Conservation (phyloP, 352 stramenopile species). For the Saprolegnia diclina region DNA sequence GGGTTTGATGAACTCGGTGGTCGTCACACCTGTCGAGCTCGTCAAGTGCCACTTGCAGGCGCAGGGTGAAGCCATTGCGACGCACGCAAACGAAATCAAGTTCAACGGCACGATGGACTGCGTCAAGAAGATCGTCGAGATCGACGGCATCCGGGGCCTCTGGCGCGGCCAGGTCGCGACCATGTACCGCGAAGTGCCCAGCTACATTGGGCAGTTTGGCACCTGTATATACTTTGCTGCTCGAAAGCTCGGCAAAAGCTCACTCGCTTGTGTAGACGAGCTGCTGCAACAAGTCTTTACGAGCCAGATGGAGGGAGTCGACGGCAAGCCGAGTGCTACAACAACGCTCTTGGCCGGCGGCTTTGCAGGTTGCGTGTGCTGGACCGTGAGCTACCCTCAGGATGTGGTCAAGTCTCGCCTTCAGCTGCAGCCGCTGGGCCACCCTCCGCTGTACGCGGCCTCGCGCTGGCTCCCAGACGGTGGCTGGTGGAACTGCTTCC, state of each 20-base stretch:
- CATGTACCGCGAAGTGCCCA: constrained; percentile 21
- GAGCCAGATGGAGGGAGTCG: not conserved
- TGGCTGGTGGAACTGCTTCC: not conserved
- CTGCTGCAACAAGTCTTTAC: constrained; percentile 16
- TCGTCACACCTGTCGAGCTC: constrained; percentile 19
- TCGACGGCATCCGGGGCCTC: constrained; percentile 14
- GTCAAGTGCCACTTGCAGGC: constrained; percentile 25
- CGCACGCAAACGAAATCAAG: constrained; percentile 11
- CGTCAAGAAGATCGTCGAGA: constrained; percentile 21
- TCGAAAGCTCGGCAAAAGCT: not conserved
- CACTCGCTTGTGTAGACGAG: not conserved
- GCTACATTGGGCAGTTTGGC: constrained; percentile 23
- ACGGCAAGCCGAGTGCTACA: not conserved
- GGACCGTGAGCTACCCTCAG: constrained; percentile 23
- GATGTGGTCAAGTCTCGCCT: constrained; percentile 22
- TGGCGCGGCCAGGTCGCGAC: constrained; percentile 19
- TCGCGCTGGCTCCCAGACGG: constrained; percentile 7
- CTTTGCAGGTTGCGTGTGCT: constrained; percentile 23
- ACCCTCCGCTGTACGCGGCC: not conserved
- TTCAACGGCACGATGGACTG: constrained; percentile 22
- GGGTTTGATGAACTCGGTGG: constrained; percentile 18
- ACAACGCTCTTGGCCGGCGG: constrained; percentile 21
- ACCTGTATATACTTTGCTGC: constrained; percentile 3
- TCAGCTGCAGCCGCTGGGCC: constrained; percentile 20
- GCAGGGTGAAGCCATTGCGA: constrained; percentile 18